phyloP scores from a whole-genome alignment of 306 rosid species.

The Ormosia semicastrata region DNA sequence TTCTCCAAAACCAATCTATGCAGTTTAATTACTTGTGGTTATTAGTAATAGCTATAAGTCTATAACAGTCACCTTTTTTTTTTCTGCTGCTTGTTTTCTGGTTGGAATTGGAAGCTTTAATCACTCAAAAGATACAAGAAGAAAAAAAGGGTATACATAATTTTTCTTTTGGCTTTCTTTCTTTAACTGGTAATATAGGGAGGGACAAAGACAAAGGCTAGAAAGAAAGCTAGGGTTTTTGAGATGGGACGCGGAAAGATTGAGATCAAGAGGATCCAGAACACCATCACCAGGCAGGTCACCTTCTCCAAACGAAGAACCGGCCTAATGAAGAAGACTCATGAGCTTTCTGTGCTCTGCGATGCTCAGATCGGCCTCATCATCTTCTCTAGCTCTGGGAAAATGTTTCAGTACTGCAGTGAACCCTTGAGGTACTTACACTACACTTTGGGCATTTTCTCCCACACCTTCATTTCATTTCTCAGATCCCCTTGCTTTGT shows the following conservation, averaged over 20 bases:
- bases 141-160: too few species aligned
- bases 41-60: not conserved
- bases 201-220: not conserved
- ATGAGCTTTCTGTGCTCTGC: constrained; percentile 74
- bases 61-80: not conserved
- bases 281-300: constrained; percentile 65
- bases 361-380: constrained; percentile 74
- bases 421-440: constrained; percentile 40
- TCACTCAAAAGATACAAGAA: too few species aligned
- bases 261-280: constrained; percentile 59
- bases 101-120: not conserved
- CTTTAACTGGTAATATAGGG: not conserved
- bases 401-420: constrained; percentile 51
- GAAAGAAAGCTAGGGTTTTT: not conserved
- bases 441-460: too few species aligned
- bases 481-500: not conserved
- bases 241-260: constrained; percentile 73
- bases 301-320: constrained; percentile 62
- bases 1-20: not conserved
- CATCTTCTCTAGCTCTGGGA: constrained; percentile 65
- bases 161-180: not conserved
- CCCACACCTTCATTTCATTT: too few species aligned
- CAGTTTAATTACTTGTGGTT: not conserved
- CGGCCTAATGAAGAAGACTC: constrained; percentile 67
- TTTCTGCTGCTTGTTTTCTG: not conserved